These are phyloP conservation scores for Chloranthus sessilifolius DNA, from an alignment of 164 flowering plant genomes.

Conservation along the genomic window DNA sequence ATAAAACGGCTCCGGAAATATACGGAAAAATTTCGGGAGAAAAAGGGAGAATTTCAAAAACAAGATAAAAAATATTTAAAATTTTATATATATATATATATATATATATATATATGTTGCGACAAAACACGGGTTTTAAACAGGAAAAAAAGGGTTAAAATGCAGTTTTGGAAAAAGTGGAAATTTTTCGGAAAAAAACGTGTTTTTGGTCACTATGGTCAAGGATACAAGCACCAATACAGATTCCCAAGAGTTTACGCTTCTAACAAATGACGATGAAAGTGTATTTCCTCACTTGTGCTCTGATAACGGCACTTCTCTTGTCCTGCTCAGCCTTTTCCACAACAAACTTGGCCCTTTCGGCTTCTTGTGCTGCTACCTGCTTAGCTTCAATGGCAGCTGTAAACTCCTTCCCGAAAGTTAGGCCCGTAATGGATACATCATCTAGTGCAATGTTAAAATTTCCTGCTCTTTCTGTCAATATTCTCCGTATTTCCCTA, in stretches of 20 bases:
- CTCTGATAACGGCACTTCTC: constrained; percentile 61
- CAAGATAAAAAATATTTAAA: no score
- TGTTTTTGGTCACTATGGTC: no score
- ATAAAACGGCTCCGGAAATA: no score
- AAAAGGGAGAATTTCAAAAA: no score
- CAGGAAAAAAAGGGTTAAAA: no score
- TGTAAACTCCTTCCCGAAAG: constrained; percentile 62
- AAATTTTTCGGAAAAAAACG: no score
- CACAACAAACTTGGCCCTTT: constrained; percentile 63
- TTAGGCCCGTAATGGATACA: constrained; percentile 60
- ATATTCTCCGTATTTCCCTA: constrained; percentile 27
- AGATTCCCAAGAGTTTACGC: not conserved
- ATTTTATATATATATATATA: no score
- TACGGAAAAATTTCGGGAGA: no score
- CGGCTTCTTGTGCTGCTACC: constrained; percentile 75
- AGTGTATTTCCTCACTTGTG: constrained; percentile 37
- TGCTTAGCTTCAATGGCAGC: constrained; percentile 72
- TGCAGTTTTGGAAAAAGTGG: no score
- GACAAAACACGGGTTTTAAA: no score
- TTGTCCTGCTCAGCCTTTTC: constrained; percentile 79
- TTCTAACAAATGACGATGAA: not conserved
- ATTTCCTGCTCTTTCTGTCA: constrained; percentile 50
- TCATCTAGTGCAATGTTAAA: constrained; percentile 65
- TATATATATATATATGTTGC: no score
- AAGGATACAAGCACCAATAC: no score